Percentiles rank a stretch among this genome's conserved stretches.
phyloP scores from a whole-genome alignment of 305 asterid species.

The Solanum hybrid region DNA sequence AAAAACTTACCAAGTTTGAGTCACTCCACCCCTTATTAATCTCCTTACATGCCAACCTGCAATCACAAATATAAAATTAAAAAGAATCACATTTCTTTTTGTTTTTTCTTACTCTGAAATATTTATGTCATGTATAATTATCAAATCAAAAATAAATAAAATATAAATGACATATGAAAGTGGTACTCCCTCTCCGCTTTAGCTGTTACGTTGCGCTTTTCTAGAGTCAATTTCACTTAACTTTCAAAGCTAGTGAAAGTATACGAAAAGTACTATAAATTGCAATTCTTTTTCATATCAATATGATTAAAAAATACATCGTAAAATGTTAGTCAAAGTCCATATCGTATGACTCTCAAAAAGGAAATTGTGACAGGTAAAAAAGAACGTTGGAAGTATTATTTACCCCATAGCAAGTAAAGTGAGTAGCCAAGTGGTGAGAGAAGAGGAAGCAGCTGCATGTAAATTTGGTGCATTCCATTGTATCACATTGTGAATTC shows the following conservation, averaged over 20 bases:
- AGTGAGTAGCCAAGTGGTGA: constrained; percentile 58
- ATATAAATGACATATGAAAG: neutral
- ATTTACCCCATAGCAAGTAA: constrained; percentile 87
- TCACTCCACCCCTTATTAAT: constrained; percentile 66
- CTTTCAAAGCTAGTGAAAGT: neutral
- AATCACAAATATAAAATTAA: neutral
- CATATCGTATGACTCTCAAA: neutral
- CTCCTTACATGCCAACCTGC: constrained; percentile 92
- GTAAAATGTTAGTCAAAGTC: neutral
- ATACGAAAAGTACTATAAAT: neutral
- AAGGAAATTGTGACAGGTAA: neutral
- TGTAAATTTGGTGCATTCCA: constrained; percentile 56
- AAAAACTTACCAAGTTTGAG: constrained; percentile 51
- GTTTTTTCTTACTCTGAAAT: neutral
- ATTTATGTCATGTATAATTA: neutral
- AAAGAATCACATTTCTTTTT: neutral
- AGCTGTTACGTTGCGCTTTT: neutral
- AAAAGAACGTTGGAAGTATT: neutral
- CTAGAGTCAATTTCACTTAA: neutral
- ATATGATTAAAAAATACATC: neutral
- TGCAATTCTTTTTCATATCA: neutral
- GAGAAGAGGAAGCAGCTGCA: constrained; percentile 77
- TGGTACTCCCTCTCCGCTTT: neutral
- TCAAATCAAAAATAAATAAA: neutral
- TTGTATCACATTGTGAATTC: constrained; percentile 40